These are phyloP conservation scores for Trichoderma asperellum DNA, from an alignment of 2,329 filamentous ascomycete species.

Conservation along the genomic window DNA sequence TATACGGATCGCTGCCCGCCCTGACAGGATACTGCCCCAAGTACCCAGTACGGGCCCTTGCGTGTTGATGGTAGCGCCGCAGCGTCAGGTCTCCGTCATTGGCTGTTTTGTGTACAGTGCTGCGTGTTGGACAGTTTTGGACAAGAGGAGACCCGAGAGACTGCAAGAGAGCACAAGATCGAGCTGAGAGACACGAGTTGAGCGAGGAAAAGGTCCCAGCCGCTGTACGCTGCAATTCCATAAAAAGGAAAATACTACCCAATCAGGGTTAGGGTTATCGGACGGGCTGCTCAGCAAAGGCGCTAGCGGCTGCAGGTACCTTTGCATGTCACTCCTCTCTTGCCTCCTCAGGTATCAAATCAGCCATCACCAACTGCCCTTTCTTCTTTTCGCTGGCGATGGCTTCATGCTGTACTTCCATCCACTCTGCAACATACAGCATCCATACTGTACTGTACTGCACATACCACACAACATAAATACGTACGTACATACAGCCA, in stretches of 20 bases:
- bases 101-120: not conserved
- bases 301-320: not conserved
- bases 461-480: no score
- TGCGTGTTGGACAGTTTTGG: not conserved
- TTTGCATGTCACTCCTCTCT: not conserved
- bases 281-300: slow-evolving; percentile 2
- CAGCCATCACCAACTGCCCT: not conserved
- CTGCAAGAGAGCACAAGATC: not conserved
- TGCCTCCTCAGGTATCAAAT: not conserved
- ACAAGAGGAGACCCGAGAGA: not conserved
- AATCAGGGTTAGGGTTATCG: slow-evolving; percentile 19
- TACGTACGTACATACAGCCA: no score
- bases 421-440: not conserved
- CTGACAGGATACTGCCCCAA: not conserved
- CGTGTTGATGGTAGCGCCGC: not conserved
- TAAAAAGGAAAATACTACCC: not conserved
- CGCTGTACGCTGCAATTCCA: not conserved
- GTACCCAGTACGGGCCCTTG: slow-evolving; percentile 8
- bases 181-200: not conserved
- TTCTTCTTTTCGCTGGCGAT: not conserved
- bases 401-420: not conserved
- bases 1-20: not conserved
- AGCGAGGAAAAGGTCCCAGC: not conserved
- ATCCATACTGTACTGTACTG: not conserved
- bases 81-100: slow-evolving; percentile 21